These are phyloP conservation scores for Coprinellus aureogranulatus DNA, from an alignment of 768 basidiomycete genomes.

Conservation along the genomic window DNA sequence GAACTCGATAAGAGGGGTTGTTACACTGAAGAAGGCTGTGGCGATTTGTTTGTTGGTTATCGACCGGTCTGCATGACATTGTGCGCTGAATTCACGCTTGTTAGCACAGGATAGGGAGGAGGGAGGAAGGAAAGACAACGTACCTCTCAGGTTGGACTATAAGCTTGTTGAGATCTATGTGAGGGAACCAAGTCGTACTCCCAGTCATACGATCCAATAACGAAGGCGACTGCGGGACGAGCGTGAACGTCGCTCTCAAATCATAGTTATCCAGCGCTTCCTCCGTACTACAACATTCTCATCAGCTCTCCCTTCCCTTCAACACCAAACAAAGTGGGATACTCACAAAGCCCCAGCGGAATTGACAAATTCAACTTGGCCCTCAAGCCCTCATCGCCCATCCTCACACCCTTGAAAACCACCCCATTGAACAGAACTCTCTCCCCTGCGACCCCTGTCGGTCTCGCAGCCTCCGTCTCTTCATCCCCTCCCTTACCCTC, in stretches of 20 bases:
- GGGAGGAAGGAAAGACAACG: neutral
- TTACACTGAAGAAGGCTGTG: constrained; percentile 32
- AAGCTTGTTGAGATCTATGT: constrained; percentile 4
- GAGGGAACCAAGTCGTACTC: constrained; percentile 31
- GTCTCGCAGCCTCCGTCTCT: neutral
- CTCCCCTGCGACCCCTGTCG: constrained; percentile 10
- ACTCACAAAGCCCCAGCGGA: constrained; percentile 33
- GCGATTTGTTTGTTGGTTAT: constrained; percentile 20
- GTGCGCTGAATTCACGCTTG: neutral
- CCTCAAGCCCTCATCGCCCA: constrained; percentile 23
- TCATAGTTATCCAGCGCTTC: constrained; percentile 27
- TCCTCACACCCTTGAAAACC: constrained; percentile 24
- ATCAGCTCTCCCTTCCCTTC: neutral
- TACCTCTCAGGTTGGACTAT: constrained; percentile 21
- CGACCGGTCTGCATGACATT: constrained; percentile 4
- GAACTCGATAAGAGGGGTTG: constrained; percentile 33
- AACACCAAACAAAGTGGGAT: neutral
- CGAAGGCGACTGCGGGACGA: constrained; percentile 32
- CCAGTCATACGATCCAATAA: constrained; percentile 24
- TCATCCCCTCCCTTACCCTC: constrained; percentile 11
- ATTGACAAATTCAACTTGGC: constrained; percentile 24
- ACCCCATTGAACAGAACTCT: constrained; percentile 24
- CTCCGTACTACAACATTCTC: constrained; percentile 15
- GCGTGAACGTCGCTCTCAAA: constrained; percentile 34
- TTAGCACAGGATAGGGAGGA: too few species aligned